phyloP scores from a whole-genome alignment of 2,329 filamentous ascomycete species.

The Didymellaceae sp. region DNA sequence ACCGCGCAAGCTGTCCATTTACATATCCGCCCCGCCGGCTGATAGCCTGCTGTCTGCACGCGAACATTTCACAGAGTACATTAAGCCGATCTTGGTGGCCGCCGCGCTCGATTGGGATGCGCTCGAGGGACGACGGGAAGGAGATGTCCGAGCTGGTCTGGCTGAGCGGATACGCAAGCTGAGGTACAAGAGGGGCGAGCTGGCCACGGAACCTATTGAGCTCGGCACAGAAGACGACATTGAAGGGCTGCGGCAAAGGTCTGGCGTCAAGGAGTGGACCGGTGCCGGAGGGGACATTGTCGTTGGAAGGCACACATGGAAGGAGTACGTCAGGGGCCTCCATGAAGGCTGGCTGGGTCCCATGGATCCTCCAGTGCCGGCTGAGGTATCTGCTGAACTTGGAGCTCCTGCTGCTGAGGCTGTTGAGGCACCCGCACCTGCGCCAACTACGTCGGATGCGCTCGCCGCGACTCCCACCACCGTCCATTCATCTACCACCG shows the following conservation, averaged over 20 bases:
- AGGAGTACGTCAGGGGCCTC: constrained; percentile 90
- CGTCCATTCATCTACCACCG: constrained; percentile 22
- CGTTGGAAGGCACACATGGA: constrained; percentile 92
- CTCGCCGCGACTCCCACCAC: constrained; percentile 18
- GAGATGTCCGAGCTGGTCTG: constrained; percentile 86
- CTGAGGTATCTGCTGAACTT: constrained; percentile 30
- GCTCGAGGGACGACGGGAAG: constrained; percentile 87
- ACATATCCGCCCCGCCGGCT: constrained; percentile 82
- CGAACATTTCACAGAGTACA: constrained; percentile 94
- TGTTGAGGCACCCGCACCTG: constrained; percentile 11
- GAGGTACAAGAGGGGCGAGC: constrained; percentile 66
- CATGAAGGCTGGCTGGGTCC: constrained; percentile 98
- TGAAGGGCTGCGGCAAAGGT: constrained; percentile 67
- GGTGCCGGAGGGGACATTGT: constrained; percentile 84
- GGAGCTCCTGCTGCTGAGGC: constrained; percentile 19
- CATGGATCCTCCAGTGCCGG: constrained; percentile 64
- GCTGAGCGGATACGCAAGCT: constrained; percentile 81
- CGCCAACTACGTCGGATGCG: constrained; percentile 19
- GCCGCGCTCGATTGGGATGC: constrained; percentile 96
- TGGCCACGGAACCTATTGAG: constrained; percentile 51
- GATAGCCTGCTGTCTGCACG: constrained; percentile 85
- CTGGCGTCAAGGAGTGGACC: constrained; percentile 73
- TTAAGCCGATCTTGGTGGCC: constrained; percentile 89
- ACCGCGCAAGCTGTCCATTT: constrained; percentile 84
- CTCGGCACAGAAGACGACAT: constrained; percentile 65